phyloP scores from a whole-genome alignment of 2,329 filamentous ascomycete species.

The Aspergillus candidus region DNA sequence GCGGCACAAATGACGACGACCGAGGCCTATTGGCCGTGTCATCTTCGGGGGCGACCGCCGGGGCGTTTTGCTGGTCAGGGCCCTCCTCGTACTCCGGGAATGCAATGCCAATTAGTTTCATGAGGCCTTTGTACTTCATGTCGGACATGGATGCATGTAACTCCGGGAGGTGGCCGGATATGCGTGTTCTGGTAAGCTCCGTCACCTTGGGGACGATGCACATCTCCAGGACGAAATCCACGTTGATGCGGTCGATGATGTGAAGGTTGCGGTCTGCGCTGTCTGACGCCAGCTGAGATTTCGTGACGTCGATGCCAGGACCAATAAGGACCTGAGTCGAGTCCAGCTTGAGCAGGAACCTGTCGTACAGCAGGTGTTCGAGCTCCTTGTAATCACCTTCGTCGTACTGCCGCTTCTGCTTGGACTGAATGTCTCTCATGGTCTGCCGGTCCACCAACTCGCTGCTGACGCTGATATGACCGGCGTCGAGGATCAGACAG shows the following conservation, averaged over 20 bases:
- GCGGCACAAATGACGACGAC: constrained; percentile 69
- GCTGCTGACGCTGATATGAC: constrained; percentile 90
- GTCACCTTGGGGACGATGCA: constrained; percentile 96
- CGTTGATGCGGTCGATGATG: constrained; percentile 93
- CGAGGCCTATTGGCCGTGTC: constrained; percentile 42
- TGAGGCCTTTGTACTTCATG: constrained; percentile 91
- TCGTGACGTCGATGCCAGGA: constrained; percentile 84
- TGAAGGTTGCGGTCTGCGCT: constrained; percentile 69
- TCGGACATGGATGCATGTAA: constrained; percentile 90
- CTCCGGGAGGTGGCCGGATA: constrained; percentile 87
- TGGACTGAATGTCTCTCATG: constrained; percentile 80
- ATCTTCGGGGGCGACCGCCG: constrained; percentile 31
- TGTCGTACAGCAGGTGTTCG: constrained; percentile 95
- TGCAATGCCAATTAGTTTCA: constrained; percentile 92
- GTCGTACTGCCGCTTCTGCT: constrained; percentile 79
- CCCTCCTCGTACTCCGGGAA: constrained; percentile 70
- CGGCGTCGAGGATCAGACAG: constrained; percentile 91
- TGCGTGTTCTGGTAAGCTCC: constrained; percentile 82
- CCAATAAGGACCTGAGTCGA: constrained; percentile 95
- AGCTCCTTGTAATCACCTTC: constrained; percentile 83
- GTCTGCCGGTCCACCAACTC: constrained; percentile 90
- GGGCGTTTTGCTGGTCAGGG: constrained; percentile 33
- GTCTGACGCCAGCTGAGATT: constrained; percentile 66
- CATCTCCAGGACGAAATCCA: constrained; percentile 92
- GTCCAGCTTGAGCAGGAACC: constrained; percentile 84